Evolutionary conservation across 192 early-diverging fungal genomes (phyloP).

Genomic region (Blastocladiella britannica): DNA sequence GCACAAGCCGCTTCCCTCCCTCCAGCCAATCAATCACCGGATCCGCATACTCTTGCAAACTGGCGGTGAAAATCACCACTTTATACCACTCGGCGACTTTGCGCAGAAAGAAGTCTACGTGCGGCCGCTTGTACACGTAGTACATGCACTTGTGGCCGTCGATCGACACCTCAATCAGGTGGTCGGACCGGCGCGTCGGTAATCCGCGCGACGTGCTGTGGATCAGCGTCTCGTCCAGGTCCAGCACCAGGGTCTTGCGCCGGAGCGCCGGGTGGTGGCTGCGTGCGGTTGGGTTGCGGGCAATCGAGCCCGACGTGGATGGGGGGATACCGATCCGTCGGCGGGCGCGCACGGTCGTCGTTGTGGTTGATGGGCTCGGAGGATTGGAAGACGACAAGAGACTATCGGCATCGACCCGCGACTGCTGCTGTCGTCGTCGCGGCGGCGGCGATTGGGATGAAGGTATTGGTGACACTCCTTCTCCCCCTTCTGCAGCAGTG

Average conservation of each 20-base stretch:
- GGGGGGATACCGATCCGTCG: too few relatives aligned
- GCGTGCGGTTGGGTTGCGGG: too few relatives aligned
- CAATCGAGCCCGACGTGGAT: too few relatives aligned
- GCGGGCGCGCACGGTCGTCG: too few relatives aligned
- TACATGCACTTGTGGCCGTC: slow-evolving; percentile 65
- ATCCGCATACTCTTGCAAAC: slow-evolving; percentile 82
- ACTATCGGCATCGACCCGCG: too few relatives aligned
- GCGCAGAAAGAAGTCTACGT: slow-evolving; percentile 64
- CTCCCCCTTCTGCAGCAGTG: too few relatives aligned
- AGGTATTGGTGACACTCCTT: too few relatives aligned
- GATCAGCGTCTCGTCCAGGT: slow-evolving; percentile 67
- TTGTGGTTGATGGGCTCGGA: too few relatives aligned
- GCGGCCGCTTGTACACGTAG: slow-evolving; percentile 76
- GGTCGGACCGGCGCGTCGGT: slow-evolving; percentile 39
- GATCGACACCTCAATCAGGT: slow-evolving; percentile 64
- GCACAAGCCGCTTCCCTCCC: slow-evolving; percentile 36
- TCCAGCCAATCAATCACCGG: slow-evolving; percentile 83
- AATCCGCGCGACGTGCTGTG: slow-evolving; percentile 44
- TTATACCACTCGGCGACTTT: slow-evolving; percentile 79
- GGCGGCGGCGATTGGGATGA: too few relatives aligned
- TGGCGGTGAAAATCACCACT: slow-evolving; percentile 75
- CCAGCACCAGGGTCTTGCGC: slow-evolving; percentile 49
- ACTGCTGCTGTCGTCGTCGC: too few relatives aligned
- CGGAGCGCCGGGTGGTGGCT: too few relatives aligned
- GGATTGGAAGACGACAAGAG: too few relatives aligned